Conservation (phyloP, 768 basidiomycete genomes). For the Trametes elegans region DNA sequence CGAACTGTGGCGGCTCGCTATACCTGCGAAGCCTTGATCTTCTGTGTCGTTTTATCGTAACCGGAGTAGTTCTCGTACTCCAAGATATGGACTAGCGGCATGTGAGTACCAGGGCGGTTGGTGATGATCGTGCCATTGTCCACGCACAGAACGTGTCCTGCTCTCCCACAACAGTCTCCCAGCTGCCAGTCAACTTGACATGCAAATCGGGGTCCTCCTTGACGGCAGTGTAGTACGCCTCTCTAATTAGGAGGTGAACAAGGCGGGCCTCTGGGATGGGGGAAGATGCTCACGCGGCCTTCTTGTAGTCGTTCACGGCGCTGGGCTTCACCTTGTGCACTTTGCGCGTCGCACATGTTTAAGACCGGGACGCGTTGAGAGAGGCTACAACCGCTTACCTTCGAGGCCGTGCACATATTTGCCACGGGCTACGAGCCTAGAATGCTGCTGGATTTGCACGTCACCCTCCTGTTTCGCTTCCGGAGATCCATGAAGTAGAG, state of each 20-base stretch:
- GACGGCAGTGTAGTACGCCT: conserved; percentile 80
- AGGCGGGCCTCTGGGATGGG: not conserved
- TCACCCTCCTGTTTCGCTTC: conserved; percentile 86
- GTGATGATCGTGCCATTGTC: not conserved
- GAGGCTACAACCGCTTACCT: conserved; percentile 45
- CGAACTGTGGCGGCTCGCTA: conserved; percentile 20
- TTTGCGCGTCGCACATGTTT: conserved; percentile 30
- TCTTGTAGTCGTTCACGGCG: conserved; percentile 78
- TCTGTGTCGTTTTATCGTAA: conserved; percentile 70
- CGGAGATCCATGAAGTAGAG: conserved; percentile 89
- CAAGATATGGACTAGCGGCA: conserved; percentile 58
- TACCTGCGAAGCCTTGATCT: conserved; percentile 68
- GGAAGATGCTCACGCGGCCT: conserved; percentile 65
- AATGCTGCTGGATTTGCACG: conserved; percentile 76
- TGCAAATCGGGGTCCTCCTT: conserved; percentile 69
- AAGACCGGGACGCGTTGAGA: not conserved
- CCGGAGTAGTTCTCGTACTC: conserved; percentile 95
- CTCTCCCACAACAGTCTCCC: conserved; percentile 89
- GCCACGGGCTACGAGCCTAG: conserved; percentile 83
- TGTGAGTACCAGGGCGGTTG: not conserved
- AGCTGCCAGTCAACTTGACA: conserved; percentile 90
- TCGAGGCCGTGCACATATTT: conserved; percentile 94
- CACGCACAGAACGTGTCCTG: conserved; percentile 79
- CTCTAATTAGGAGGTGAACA: conserved; percentile 42
- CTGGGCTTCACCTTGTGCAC: conserved; percentile 87